Evolutionary conservation across 768 basidiomycete genomes (phyloP).

Genomic region (Boletus pseudo-olivaceus): DNA sequence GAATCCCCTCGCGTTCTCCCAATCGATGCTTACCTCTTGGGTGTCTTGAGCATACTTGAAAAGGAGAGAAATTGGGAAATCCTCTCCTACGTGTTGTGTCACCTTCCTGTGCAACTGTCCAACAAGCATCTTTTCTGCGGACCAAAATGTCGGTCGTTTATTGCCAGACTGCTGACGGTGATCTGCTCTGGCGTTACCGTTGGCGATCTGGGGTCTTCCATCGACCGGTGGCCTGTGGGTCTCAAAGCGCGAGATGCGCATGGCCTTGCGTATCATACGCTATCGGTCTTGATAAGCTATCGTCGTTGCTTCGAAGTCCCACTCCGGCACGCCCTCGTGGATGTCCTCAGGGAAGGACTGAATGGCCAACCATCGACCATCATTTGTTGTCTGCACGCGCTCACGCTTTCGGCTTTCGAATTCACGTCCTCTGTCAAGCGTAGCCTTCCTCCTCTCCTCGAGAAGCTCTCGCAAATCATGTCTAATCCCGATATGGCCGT

Average conservation of each 20-base stretch:
- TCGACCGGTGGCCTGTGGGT: constrained; percentile 57
- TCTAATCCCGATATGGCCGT: constrained; percentile 89
- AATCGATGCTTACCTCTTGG: constrained; percentile 67
- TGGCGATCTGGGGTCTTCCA: constrained; percentile 51
- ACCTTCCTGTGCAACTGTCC: constrained; percentile 84
- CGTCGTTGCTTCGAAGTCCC: constrained; percentile 69
- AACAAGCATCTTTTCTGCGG: constrained; percentile 99
- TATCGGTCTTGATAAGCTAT: constrained; percentile 88
- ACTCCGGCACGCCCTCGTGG: constrained; percentile 65
- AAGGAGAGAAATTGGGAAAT: constrained; percentile 89
- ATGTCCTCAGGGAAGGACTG: constrained; percentile 67
- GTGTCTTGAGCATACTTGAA: constrained; percentile 62
- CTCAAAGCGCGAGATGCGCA: constrained; percentile 80
- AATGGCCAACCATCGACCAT: constrained; percentile 71
- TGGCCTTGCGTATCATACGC: constrained; percentile 80
- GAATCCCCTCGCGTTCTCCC: constrained; percentile 53
- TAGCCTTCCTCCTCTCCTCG: constrained; percentile 73
- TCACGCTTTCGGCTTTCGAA: constrained; percentile 86
- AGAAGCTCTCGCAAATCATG: constrained; percentile 91
- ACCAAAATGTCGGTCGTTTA: constrained; percentile 62
- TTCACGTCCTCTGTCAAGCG: constrained; percentile 78
- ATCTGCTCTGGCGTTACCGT: constrained; percentile 65
- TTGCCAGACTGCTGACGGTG: constrained; percentile 58
- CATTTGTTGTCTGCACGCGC: constrained; percentile 85
- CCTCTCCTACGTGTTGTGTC: constrained; percentile 85